Conservation (phyloP, 345 rosid genomes). For the Syzygium aromaticum region DNA sequence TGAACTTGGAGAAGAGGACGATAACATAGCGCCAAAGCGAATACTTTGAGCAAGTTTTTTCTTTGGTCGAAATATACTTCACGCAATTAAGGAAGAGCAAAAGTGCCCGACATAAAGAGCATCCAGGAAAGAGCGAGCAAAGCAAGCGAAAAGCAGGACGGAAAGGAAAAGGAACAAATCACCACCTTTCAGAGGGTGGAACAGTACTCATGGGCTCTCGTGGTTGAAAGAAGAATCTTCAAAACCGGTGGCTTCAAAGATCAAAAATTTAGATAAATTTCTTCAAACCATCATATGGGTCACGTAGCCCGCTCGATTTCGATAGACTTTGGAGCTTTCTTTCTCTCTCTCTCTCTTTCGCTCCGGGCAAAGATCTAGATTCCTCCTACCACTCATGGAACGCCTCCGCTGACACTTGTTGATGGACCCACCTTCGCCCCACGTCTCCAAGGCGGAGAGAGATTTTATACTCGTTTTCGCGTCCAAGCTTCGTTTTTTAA, state of each 20-base stretch:
- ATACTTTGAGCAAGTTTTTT: not conserved
- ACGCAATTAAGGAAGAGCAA: not conserved
- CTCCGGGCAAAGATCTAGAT: not conserved
- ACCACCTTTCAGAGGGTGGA: not conserved
- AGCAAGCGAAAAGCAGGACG: not conserved
- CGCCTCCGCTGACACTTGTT: not conserved
- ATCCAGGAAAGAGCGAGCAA: not conserved
- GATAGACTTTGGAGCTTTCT: not conserved
- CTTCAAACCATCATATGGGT: not conserved
- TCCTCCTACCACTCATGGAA: not conserved
- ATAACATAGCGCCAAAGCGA: not conserved
- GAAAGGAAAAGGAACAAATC: not conserved
- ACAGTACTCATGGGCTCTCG: not conserved
- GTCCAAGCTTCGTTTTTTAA: not conserved
- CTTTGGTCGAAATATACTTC: too few species aligned
- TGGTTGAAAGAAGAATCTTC: not conserved
- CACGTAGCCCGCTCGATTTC: not conserved
- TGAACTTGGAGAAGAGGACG: not conserved
- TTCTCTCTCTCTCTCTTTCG: not conserved
- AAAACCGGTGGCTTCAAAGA: not conserved
- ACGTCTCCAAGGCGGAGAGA: not conserved
- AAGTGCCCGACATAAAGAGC: not conserved
- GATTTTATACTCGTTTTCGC: not conserved
- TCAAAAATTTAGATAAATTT: not conserved
- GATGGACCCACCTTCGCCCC: not conserved